A percentile compares a stretch with the other conserved stretches of the same genome.
These are phyloP conservation scores for Salix koriyanagi DNA, from an alignment of 345 rosid species.

Conservation along the genomic window DNA sequence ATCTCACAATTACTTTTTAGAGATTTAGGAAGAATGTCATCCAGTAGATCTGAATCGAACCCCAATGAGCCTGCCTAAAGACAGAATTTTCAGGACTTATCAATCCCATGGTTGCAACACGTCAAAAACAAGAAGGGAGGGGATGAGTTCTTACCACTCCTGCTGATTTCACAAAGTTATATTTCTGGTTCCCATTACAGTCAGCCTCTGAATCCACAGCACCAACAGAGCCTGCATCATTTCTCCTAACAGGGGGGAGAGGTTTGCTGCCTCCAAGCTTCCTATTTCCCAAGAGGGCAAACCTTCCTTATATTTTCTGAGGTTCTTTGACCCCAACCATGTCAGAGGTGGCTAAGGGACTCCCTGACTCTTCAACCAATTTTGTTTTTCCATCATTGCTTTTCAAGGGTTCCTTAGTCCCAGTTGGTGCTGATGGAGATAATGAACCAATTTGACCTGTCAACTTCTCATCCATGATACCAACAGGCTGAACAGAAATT, in stretches of 20 bases:
- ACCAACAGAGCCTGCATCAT: neutral
- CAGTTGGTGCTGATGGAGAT: neutral
- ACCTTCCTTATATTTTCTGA: neutral
- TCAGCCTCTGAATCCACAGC: neutral
- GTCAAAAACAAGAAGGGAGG: neutral
- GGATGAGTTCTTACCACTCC: neutral
- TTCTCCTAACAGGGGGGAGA: neutral
- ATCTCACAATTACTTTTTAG: neutral
- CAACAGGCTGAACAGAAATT: neutral
- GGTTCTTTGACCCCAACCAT: neutral
- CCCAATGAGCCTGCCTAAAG: slow-evolving; percentile 1
- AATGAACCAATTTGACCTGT: neutral
- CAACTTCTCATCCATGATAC: neutral
- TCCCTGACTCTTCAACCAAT: neutral
- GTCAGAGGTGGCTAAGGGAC: too few relatives aligned
- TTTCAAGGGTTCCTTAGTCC: neutral
- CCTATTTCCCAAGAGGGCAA: neutral
- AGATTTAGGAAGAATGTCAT: neutral
- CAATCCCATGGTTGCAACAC: neutral
- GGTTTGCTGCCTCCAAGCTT: neutral
- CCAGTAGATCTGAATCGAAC: neutral
- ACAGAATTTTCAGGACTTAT: neutral
- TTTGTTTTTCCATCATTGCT: neutral
- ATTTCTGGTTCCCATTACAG: neutral
- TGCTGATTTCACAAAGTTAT: neutral